phyloP scores from a whole-genome alignment of 225 moss, liverwort and hornwort species.

The Straminergon stramineum region DNA sequence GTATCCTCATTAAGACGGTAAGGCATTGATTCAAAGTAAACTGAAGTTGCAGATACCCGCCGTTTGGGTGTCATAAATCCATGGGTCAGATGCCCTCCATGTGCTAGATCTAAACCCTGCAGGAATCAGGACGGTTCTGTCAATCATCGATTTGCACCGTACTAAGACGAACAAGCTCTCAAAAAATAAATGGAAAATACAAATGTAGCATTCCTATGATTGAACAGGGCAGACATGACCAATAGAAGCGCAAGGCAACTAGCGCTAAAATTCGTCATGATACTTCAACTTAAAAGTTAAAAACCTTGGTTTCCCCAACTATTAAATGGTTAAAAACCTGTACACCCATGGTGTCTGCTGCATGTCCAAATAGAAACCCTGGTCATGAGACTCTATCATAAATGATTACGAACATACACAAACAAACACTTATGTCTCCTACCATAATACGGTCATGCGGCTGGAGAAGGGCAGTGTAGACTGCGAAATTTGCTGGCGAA shows the following conservation, averaged over 20 bases:
- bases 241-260: not conserved
- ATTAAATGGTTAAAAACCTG: not conserved
- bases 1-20: constrained; percentile 71
- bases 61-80: constrained; percentile 83
- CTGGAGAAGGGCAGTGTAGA: constrained; percentile 72
- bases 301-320: not conserved
- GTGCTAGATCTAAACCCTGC: constrained; percentile 82
- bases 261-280: not conserved
- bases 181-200: not conserved
- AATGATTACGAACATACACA: not conserved
- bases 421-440: not conserved
- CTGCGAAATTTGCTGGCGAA: constrained; percentile 78
- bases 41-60: constrained; percentile 87
- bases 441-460: constrained; percentile 95
- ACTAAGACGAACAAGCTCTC: not conserved
- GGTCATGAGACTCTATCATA: not conserved
- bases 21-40: constrained; percentile 92
- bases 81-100: constrained; percentile 82
- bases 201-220: not conserved
- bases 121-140: not conserved
- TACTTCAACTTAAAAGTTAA: not conserved
- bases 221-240: not conserved
- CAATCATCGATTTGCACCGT: not conserved
- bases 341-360: not conserved
- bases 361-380: not conserved